Evolutionary conservation across 352 stramenopile genomes (phyloP).

Genomic region (Globisporangium abappressorium): DNA sequence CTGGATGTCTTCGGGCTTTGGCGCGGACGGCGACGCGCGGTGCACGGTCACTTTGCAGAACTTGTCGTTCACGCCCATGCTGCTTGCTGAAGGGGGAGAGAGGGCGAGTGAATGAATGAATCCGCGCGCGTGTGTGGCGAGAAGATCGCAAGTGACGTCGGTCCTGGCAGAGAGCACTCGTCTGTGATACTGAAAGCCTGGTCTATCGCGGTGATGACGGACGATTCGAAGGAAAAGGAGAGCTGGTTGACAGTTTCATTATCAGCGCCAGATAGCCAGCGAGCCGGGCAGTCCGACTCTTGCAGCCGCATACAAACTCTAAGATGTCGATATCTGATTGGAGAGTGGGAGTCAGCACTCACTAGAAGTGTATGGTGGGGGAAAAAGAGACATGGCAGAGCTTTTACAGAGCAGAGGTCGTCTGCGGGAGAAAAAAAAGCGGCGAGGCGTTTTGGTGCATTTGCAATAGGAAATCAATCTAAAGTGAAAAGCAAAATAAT

Average conservation of each 20-base stretch:
- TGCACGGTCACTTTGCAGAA: conserved; percentile 64
- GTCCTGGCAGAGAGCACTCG: not conserved
- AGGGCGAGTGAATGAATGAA: not conserved
- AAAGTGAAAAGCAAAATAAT: no score
- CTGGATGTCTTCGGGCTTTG: conserved; percentile 20
- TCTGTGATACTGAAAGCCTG: not conserved
- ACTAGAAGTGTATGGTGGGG: not conserved
- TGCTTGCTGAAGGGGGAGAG: not conserved
- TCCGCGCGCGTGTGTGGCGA: not conserved
- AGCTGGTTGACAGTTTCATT: not conserved
- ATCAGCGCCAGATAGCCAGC: conserved; percentile 1
- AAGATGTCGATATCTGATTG: not conserved
- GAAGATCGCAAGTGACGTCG: not conserved
- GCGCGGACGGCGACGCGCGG: conserved; percentile 16
- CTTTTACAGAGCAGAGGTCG: not conserved
- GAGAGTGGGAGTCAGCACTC: not conserved
- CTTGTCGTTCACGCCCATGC: conserved; percentile 39
- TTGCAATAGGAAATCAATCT: no score
- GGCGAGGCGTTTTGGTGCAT: not conserved
- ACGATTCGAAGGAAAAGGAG: not conserved
- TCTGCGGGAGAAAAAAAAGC: not conserved
- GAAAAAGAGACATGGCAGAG: not conserved
- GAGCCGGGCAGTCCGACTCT: not conserved
- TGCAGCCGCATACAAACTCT: not conserved
- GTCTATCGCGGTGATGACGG: not conserved